Base-by-base conservation (phyloP, 2,329 filamentous ascomycete genomes). In the Scytalidium sp. region DNA sequence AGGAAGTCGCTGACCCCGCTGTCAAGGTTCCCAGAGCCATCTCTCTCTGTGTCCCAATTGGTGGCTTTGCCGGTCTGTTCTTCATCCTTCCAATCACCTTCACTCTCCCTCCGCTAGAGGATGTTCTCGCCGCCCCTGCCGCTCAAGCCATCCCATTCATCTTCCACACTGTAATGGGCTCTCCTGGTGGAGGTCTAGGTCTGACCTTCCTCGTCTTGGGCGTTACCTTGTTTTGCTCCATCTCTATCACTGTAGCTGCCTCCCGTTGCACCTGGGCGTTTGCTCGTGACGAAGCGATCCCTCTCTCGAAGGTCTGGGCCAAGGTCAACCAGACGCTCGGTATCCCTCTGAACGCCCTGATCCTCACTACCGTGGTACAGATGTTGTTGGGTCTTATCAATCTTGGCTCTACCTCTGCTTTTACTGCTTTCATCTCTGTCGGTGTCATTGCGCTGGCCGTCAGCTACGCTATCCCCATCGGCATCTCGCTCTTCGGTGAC, bases 381-480 rank as follows among this genome's bases (percentile, higher is more conserved):
- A 75, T 88, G 49, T 72, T 88, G 11, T 87, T 90, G 50, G 86
- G 86, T 0, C 75, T 80, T 50, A 84, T 90, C 53, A 87, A 88
- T 64, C 74, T 90, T 2, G 86, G 84, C 0, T 87, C 83, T 2
- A 73, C 68, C 44, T 80, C 78, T 51, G 85, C 86, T 0, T 88
- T 90, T 67, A 88, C 85, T 40, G 85, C 85, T 13, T 87, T 90
- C 57, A 76, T 87, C 1, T 82, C 84, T 0, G 80, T 85, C 0
- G 86, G 84, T 0, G 87, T 91, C 0, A 85, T 90, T 7, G 80
- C 86, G 1, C 75, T 92, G 0, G 82, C 85, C 6, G 70, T 91
- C 4, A 85, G 84, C 2, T 92, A 92, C 57, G 87, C 80, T 5
- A 88, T 92, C 36, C 88, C 88, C 0, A 80, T 89, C 43, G 74